phyloP scores from a whole-genome alignment of 805 yeast genomes.

The Metschnikowia amazonensis region DNA sequence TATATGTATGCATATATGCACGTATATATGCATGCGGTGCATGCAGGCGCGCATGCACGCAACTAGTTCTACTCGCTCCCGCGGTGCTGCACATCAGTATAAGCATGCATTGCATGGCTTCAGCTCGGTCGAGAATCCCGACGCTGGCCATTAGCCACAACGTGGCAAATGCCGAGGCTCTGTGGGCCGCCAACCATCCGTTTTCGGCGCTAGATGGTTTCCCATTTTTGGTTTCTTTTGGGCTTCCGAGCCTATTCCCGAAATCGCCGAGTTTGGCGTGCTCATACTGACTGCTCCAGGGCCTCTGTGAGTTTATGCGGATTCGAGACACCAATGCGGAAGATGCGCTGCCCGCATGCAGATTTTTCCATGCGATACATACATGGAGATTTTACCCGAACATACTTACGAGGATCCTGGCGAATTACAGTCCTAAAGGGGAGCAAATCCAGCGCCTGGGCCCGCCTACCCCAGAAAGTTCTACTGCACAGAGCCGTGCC shows the following conservation, averaged over 20 bases:
- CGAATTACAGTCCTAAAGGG: too few species aligned
- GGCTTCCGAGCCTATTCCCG: neutral
- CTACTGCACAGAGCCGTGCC: too few species aligned
- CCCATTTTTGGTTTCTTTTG: neutral
- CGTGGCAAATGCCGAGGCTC: neutral
- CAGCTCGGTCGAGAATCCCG: neutral
- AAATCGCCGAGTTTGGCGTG: too few species aligned
- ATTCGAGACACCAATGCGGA: neutral
- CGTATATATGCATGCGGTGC: neutral
- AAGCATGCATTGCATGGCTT: neutral
- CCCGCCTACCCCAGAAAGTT: too few species aligned
- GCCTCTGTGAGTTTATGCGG: neutral
- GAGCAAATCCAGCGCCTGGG: too few species aligned
- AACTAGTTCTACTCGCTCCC: neutral
- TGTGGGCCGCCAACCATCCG: neutral
- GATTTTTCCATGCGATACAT: neutral
- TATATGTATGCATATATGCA: neutral
- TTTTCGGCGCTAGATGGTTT: neutral
- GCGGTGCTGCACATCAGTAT: neutral
- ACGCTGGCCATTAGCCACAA: neutral
- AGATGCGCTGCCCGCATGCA: neutral
- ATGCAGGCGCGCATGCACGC: neutral
- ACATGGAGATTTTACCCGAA: neutral
- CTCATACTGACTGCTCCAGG: neutral
- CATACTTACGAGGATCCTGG: neutral